Evolutionary conservation across 495 filamentous ascomycete species (phyloP), one percentile per base, ranked within the genome.

Genomic region (Talaromyces ruber): DNA sequence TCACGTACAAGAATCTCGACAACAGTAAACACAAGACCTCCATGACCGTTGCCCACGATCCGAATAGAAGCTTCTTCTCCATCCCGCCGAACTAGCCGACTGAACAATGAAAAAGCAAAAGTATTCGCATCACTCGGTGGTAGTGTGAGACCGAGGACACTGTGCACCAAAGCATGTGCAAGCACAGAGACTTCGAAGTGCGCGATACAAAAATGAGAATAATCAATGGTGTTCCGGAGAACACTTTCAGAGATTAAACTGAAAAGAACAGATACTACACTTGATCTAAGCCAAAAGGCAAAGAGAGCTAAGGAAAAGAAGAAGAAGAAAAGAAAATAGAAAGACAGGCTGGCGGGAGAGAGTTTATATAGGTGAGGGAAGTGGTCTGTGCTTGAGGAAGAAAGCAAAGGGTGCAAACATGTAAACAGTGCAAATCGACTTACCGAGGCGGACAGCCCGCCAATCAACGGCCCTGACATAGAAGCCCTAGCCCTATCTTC

Each of bases 201-300:
- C 86, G 61, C 60, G 65, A 57, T 74, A 66, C 81, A 82, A 90
- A 91, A 90, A 92, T 90, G 80, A 82, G 86, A 83, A 84, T 90
- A 92, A 92, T 90, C 86, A 86, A 81, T 81, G 84, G 82, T 82
- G 79, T 80, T 80, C 84, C 79, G 76, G 88, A 84, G 86, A 74
- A 77, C 72, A 79, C 79, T 83, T 84, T 83, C 81, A 84, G 81
- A 83, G 80, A 83, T 93, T 92, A 93, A 91, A 93, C 89, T 93
- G 88, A 92, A 92, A 93, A 95, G 91, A 95, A 95, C 91, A 95
- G 91, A 94, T 96, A 94, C 90, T 93, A 94, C 90, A 94, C 91
- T 93, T 93, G 91, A 94, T 93, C 90, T 94, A 76, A 80, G 81
- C 79, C 75, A 80, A 78, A 74, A 74, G 79, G 75, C 76, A 82